Evolutionary conservation across 768 basidiomycete species (phyloP).

Genomic region (Boletus fagicola): DNA sequence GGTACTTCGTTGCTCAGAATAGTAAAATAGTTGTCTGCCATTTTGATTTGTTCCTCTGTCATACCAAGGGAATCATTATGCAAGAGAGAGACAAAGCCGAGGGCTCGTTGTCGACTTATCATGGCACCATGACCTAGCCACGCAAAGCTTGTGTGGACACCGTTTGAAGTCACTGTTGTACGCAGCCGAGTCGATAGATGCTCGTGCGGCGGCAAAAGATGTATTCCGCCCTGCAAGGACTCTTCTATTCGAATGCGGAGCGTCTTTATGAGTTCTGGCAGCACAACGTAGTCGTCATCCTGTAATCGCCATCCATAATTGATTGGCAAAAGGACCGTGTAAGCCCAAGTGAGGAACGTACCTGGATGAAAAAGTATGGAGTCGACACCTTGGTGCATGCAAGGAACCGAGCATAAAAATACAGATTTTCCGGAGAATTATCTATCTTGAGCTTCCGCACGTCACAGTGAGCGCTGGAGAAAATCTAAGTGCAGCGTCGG

Average conservation of each 20-base stretch:
- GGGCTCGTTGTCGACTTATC: constrained; percentile 41
- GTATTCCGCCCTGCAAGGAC: constrained; percentile 36
- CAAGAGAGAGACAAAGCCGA: constrained; percentile 51
- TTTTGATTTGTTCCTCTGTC: constrained; percentile 50
- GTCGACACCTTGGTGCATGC: constrained; percentile 53
- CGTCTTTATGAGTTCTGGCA: constrained; percentile 53
- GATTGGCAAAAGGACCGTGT: background rate
- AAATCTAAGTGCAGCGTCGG: constrained; percentile 35
- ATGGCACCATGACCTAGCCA: constrained; percentile 69
- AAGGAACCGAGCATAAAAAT: constrained; percentile 61
- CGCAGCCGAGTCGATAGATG: constrained; percentile 54
- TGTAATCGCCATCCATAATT: constrained; percentile 23
- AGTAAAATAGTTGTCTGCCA: constrained; percentile 72
- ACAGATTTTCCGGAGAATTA: constrained; percentile 56
- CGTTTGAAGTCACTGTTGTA: constrained; percentile 36
- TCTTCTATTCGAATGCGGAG: constrained; percentile 42
- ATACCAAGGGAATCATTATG: constrained; percentile 36
- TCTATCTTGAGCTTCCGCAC: constrained; percentile 46
- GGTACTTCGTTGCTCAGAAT: constrained; percentile 54
- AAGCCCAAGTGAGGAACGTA: constrained; percentile 19
- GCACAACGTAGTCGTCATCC: constrained; percentile 70
- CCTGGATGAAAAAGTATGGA: constrained; percentile 63
- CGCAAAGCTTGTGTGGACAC: constrained; percentile 55
- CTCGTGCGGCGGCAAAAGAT: constrained; percentile 61
- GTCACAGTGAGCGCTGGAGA: constrained; percentile 42